Base-by-base conservation (phyloP, 345 rosid genomes). In the Sisymbrium irio region DNA sequence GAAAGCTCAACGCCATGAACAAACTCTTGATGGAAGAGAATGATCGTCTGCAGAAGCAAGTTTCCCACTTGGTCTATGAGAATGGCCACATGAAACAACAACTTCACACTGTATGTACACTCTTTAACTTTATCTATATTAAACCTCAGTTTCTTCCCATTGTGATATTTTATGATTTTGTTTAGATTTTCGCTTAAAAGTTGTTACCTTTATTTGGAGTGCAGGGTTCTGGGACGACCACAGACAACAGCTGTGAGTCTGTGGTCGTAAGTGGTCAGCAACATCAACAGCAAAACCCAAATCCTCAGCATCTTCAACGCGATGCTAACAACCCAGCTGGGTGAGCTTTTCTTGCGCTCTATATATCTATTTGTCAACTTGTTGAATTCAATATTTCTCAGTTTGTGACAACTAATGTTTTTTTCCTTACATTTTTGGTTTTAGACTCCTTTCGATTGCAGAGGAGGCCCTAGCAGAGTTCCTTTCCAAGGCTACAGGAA, bases 321-420 rank as follows among this genome's bases (percentile, higher is more conserved):
- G 97, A 94, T 89, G 98, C 92, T 80, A 91, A 83, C 87, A 89
- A 79, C 97, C 98, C 97, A 88, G 96, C 98, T 79, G 97, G 98
- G 98, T 91, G 41, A 76, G 84, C 59, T 37, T 30, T 51, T 50
- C 57, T 72, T 65, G 22, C 42, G 14, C 27, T 67, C 0, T 13
- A 1, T 14, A 1, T 47, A 11, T 40, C 4, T 44, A 1, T 47
- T 7, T 40, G 3, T 53, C 9, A 45, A 14, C 12, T 17, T 50
- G 11, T 62, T 62, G 50, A 2, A n/a, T 7, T 15, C 6, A 41
- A n/a, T 42, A 4, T 14, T 44, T 15, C 25, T 9, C 36, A 3
- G 28, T 27, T 6, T 57, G 3, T 63, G 65, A 54, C 12, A 37
- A n/a, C 17, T 9, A n/a, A 46, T 62, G 65, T 1, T 12, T 37